Evolutionary conservation across 495 filamentous ascomycete genomes (phyloP), one percentile per base, ranked within the genome.

Genomic region (Chaetomium tenue): DNA sequence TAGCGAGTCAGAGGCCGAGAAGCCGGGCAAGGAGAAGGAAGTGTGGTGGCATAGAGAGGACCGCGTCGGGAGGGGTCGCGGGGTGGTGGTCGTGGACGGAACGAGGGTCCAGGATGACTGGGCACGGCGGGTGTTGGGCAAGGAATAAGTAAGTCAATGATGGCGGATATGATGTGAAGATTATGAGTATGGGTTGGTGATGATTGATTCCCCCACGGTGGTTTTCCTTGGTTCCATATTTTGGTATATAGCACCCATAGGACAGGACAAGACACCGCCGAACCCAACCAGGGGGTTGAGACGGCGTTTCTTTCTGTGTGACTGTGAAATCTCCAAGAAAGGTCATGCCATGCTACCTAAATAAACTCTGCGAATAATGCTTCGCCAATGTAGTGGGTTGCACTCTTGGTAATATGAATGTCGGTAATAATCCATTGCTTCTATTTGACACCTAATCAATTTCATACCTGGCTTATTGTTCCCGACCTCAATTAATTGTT

Each of bases 1-100:
- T 73, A 96, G 91, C 64, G 92, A 96, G 63, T 92, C 92, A 39
- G 92, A 97, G 72, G 76, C 79, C 0, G 85, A 87, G 68, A 72
- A 72, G 59, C 74, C 80, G 1, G 82, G 86, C 58, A 79, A 80
- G 63, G 81, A 81, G 33, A 83, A 85, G 33, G 82, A 83, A 20
- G 9, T 69, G 60, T 97, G 93, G 93, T 97, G 91, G 90, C 86
- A 93, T 70, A 82, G 83, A 56, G 86, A 89, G 69, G 88, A 89
- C 33, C 84, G 87, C 40, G 93, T 93, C 23, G 92, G 93, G 13
- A 79, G 92, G 52, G 92, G 92, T 3, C 88, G 93, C 73, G 90
- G 90, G 2, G 86, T 97, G 26, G 89, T 95, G 46, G 87, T 97
- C 15, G 89, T 96, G 3, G 92, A 97, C 71, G 88, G 85, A 30